Base-by-base conservation (phyloP, 495 filamentous ascomycete genomes). In the Neurospora sp. region DNA sequence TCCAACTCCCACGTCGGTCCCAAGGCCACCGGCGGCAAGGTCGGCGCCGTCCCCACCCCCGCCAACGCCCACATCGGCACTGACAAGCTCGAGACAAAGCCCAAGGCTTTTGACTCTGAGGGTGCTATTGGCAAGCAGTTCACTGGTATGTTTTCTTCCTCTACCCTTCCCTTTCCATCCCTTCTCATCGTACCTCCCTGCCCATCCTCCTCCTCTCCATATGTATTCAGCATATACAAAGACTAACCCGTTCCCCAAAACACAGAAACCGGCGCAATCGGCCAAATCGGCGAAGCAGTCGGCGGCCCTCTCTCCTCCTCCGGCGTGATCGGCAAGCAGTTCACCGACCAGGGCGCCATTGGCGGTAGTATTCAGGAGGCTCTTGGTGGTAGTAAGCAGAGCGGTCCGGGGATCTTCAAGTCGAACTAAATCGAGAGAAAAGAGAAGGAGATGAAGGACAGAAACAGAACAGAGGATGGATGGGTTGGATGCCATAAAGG, bases 241-340 rank as follows among this genome's bases (percentile, higher is more conserved):
- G 31, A 35, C 35, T 14, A 16, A 31, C 22, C 8, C 14, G 1
- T 20, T 4, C 0, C 17, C 9, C 20, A 69, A 31, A 27, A 27
- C 27, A 74, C 75, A 83, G 82, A 74, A 14, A 82, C 88, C 16
- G 87, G 88, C 35, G 78, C 81, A 0, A 81, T 90, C 41, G 86
- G 88, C 17, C 82, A 85, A 40, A 81, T 81, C 7, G 85, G 83
- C 7, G 80, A 90, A 70, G 83, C 78, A 42, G 72, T 90, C 8
- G 87, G 88, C n/a, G 88, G 88, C 0, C 86, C 86, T 0, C 79
- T 89, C 61, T 83, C 74, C 42, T 83, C 83, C 70, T 81, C 84
- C 12, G 85, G 86, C 9, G 59, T 76, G 27, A 81, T 88, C 68
- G 86, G 86, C 37, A 82, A 78, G 40, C 85, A 86, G 75, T 88